These are phyloP conservation scores for Verticillium longisporum DNA, from an alignment of 2,329 filamentous ascomycete genomes.

Conservation along the genomic window DNA sequence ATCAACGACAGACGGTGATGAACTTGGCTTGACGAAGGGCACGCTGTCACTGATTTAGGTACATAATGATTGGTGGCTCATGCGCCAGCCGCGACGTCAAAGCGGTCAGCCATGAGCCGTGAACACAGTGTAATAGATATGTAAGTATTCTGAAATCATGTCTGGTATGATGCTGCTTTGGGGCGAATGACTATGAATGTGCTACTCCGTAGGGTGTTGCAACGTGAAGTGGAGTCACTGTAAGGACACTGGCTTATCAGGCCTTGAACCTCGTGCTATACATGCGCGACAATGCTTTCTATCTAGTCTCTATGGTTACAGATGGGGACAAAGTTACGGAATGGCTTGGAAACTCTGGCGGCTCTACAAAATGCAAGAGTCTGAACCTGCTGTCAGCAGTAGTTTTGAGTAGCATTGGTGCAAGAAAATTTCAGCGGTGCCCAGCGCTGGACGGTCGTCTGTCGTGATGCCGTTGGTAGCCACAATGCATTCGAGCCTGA, in stretches of 20 bases:
- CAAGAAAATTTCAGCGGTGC: background rate
- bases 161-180: background rate
- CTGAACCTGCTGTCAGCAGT: slow-evolving; percentile 1
- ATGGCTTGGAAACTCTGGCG: background rate
- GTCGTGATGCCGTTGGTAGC: background rate
- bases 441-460: background rate
- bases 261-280: too few species aligned
- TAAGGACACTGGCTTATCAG: background rate
- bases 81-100: background rate
- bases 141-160: background rate
- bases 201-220: background rate
- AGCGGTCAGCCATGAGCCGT: background rate
- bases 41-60: background rate
- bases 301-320: too few species aligned
- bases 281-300: too few species aligned
- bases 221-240: background rate
- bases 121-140: background rate
- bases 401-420: slow-evolving; percentile 6
- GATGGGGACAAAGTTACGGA: background rate
- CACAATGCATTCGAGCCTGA: slow-evolving; percentile 5
- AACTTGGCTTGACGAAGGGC: background rate
- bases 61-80: background rate
- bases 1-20: background rate
- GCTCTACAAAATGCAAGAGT: background rate
- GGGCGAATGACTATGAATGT: background rate